phyloP scores from a whole-genome alignment of 2,329 filamentous ascomycete genomes.

The Aspergillus sp. region DNA sequence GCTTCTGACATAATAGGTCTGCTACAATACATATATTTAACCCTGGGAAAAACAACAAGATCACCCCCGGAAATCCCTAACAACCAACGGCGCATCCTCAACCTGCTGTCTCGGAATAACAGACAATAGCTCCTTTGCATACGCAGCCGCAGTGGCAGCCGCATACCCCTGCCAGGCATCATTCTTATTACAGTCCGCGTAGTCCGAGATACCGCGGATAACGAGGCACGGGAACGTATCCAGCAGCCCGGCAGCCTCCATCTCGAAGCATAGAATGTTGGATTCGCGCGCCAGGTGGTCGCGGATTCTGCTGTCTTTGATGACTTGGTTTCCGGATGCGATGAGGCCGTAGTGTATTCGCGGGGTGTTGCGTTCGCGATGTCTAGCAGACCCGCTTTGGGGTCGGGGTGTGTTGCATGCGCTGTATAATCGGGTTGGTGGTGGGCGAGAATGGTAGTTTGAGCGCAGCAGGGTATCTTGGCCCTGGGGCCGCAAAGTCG shows the following conservation, averaged over 20 bases:
- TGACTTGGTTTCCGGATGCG: slow-evolving; percentile 10
- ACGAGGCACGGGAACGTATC: not conserved
- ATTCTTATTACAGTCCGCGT: not conserved
- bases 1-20: no score
- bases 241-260: not conserved
- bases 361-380: not conserved
- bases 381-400: not conserved
- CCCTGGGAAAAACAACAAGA: no score
- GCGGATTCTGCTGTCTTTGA: slow-evolving; percentile 4
- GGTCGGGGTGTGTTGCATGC: no score
- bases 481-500: no score
- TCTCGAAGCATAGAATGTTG: not conserved
- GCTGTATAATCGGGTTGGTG: no score
- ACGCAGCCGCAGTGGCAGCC: not conserved
- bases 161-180: not conserved
- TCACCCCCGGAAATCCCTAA: no score
- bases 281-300: not conserved
- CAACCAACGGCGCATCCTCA: no score
- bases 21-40: no score
- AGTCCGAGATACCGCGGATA: not conserved
- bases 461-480: no score
- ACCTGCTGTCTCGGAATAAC: no score
- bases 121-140: not conserved
- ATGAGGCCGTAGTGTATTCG: slow-evolving; percentile 5
- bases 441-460: no score